phyloP scores from a whole-genome alignment of 805 yeast species.

The Teunomyces kruisii region DNA sequence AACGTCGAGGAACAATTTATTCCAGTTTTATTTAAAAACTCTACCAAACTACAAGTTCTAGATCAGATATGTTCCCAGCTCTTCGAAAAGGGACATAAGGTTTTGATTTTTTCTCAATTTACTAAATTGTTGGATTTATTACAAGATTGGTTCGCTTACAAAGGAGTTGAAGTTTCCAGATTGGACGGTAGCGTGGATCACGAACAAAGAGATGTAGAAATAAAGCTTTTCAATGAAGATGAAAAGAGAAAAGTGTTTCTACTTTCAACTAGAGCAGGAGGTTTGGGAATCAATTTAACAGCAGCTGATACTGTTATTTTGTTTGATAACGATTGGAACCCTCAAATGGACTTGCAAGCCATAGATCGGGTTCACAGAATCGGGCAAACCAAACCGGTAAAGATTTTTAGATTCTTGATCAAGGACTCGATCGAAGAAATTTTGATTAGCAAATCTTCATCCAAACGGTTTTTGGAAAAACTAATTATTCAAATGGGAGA shows the following conservation, averaged over 20 bases:
- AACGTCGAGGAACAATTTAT: conserved; percentile 28
- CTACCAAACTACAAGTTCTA: conserved; percentile 73
- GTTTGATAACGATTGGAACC: conserved; percentile 96
- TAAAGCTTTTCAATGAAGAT: conserved; percentile 47
- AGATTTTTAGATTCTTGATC: conserved; percentile 74
- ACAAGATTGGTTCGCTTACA: conserved; percentile 65
- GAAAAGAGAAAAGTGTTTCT: conserved; percentile 51
- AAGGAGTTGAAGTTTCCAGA: conserved; percentile 50
- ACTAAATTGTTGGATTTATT: conserved; percentile 78
- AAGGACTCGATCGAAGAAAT: conserved; percentile 83
- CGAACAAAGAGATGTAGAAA: conserved; percentile 61
- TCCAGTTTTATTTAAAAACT: conserved; percentile 42
- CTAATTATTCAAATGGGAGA: conserved; percentile 52
- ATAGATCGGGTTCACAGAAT: conserved; percentile 94
- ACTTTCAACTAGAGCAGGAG: conserved; percentile 91
- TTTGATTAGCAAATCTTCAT: conserved; percentile 72
- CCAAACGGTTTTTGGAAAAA: conserved; percentile 76
- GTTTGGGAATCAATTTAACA: conserved; percentile 82
- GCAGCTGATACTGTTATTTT: conserved; percentile 88
- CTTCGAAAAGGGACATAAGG: conserved; percentile 55
- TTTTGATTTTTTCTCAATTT: conserved; percentile 85
- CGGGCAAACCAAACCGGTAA: conserved; percentile 84
- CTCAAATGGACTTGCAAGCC: conserved; percentile 94
- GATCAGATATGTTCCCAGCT: conserved; percentile 60
- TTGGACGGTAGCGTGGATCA: conserved; percentile 78